Evolutionary conservation across 176 grass and related monocot genomes (phyloP).

Genomic region (Musa schizocarpa): DNA sequence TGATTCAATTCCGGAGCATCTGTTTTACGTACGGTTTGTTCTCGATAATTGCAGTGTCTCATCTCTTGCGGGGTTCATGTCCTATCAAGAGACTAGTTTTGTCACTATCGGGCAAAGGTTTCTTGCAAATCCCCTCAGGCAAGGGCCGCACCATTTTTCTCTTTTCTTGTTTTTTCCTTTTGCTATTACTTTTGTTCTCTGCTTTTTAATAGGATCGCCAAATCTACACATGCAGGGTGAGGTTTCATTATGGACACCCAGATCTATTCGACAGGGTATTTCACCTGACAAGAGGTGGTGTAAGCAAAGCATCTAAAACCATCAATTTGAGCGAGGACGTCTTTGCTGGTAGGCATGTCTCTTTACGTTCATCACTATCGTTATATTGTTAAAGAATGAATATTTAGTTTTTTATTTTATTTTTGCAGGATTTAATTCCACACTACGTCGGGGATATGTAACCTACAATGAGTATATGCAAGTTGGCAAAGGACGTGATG

Average conservation of each 20-base stretch:
- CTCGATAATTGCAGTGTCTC: slow-evolving; percentile 59
- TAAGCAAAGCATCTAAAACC: slow-evolving; percentile 99
- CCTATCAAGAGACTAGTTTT: slow-evolving; percentile 98
- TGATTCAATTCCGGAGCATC: background rate
- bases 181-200: background rate
- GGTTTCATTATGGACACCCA: slow-evolving; percentile 97
- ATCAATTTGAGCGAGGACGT: slow-evolving; percentile 97
- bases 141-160: slow-evolving; percentile 18
- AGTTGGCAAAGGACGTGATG: slow-evolving; percentile 93
- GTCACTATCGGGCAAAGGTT: slow-evolving; percentile 97
- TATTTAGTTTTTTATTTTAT: background rate
- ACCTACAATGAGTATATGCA: slow-evolving; percentile 94
- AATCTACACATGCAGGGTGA: slow-evolving; percentile 39
- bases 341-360: slow-evolving; percentile 62
- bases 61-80: slow-evolving; percentile 97
- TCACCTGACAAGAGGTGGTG: slow-evolving; percentile 79
- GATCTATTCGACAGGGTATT: slow-evolving; percentile 91
- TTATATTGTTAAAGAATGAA: slow-evolving; percentile 5
- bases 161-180: background rate
- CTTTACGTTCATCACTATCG: background rate
- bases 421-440: slow-evolving; percentile 83
- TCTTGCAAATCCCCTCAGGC: slow-evolving; percentile 92
- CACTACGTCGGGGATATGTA: slow-evolving; percentile 66
- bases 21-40: slow-evolving; percentile 14
- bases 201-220: background rate